A percentile compares a stretch with the other conserved stretches of the same genome.
Evolutionary conservation across 2,329 filamentous ascomycete genomes (phyloP).

Genomic region (Calonectria henricotiae): DNA sequence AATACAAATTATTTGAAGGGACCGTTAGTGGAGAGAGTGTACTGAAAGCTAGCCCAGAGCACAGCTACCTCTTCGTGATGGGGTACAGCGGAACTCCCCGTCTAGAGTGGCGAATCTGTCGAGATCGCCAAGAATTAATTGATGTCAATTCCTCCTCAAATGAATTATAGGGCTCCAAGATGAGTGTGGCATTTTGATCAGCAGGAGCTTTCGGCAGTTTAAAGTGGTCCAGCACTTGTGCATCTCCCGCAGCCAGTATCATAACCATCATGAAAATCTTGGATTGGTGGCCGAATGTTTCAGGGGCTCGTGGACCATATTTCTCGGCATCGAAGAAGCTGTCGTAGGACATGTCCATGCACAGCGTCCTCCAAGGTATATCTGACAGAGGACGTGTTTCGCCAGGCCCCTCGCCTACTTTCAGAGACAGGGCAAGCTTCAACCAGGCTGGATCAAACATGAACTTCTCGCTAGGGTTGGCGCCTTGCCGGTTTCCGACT

Average conservation of each 20-base stretch:
- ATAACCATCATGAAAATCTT: conserved; percentile 46
- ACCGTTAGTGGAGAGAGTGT: conserved; percentile 31
- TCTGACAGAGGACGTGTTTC: conserved; percentile 38
- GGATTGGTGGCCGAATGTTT: conserved; percentile 46
- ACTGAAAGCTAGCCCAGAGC: conserved; percentile 46
- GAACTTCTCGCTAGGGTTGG: conserved; percentile 41
- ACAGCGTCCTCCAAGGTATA: conserved; percentile 50
- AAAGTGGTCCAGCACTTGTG: conserved; percentile 54
- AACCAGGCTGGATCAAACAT: conserved; percentile 49
- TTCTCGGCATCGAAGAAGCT: conserved; percentile 43
- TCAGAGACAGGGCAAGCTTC: conserved; percentile 44
- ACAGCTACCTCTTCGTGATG: conserved; percentile 42
- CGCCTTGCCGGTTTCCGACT: conserved; percentile 38
- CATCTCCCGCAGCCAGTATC: conserved; percentile 56
- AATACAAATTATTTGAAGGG: background rate
- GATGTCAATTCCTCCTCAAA: conserved; percentile 43
- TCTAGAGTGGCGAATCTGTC: conserved; percentile 43
- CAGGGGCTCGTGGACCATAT: conserved; percentile 40
- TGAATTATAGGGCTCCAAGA: conserved; percentile 41
- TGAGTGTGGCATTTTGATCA: background rate
- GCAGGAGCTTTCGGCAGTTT: conserved; percentile 44
- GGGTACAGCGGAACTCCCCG: conserved; percentile 39
- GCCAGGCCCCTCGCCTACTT: background rate
- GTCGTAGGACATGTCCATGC: conserved; percentile 49
- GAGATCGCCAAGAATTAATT: conserved; percentile 40